Base-by-base conservation (phyloP, 2,329 filamentous ascomycete genomes). In the Aspergillus calidoustus region DNA sequence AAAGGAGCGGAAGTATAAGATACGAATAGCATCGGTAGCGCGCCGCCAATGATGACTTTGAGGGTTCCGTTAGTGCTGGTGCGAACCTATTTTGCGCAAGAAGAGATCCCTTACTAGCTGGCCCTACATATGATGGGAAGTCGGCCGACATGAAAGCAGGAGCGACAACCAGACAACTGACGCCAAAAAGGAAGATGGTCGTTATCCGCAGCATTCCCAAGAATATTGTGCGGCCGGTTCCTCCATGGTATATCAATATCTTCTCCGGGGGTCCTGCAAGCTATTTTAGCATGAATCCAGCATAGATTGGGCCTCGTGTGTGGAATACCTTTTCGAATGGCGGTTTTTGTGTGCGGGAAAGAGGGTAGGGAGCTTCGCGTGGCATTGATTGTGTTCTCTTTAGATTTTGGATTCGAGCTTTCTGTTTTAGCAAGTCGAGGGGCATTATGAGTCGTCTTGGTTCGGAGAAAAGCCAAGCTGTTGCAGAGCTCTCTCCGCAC, bases 201-300 rank as follows among this genome's bases (percentile, higher is more conserved):
- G 87, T 87, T 59, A 94, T 78, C 70, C 92, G 92, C 64, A 91
- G 75, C 71, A 87, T 85, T 53, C 89, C 90, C 50, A 94, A 78
- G 66, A 90, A 89, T 7, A 87, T 86, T 31, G 86, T 89, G 61
- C 86, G 84, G 8, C 83, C 83, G 0, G 86, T 89, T 56, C 91
- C 91, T 57, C 88, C 88, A 77, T 93, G 90, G 76, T 91, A 96
- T 64, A 96, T 85, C 67, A 92, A 83, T 30, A 93, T 74, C 50
- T 73, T 72, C 54, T 79, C 76, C 44, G 76, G 77, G 22, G 74
- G 72, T 23, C 72, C 77, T 78, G 60, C 44, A 67, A 30, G 25
- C 57, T 41, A 43, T 43, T 71, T 62, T 70, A 54, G 34, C 28
- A 46, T 34, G 11, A 34, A 19, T 50, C 11, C 11, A 19, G 31